Evolutionary conservation across 768 basidiomycete genomes (phyloP).

Genomic region (Lyophyllum shimeji): DNA sequence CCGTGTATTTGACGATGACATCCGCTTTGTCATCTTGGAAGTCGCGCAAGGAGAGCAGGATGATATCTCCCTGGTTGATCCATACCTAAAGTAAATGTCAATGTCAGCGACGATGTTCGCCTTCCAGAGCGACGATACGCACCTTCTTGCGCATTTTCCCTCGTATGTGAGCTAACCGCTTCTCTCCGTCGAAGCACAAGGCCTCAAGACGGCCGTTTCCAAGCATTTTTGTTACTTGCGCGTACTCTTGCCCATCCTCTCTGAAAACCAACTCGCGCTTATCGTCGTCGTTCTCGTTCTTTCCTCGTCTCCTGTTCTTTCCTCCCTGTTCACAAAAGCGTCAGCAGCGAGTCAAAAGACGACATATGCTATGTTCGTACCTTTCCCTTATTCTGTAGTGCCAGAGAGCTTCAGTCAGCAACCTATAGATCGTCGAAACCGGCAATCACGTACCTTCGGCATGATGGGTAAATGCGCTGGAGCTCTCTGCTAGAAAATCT

Average conservation of each 20-base stretch:
- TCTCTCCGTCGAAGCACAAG: slow-evolving; percentile 97
- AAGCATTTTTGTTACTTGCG: slow-evolving; percentile 97
- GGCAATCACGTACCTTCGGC: slow-evolving; percentile 44
- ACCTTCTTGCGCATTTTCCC: slow-evolving; percentile 99
- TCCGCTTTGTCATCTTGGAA: slow-evolving; percentile 99
- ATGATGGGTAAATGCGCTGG: slow-evolving; percentile 28
- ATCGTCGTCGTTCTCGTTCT: slow-evolving; percentile 99
- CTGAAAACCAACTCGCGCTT: slow-evolving; percentile 98
- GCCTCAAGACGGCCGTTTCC: slow-evolving; percentile 97
- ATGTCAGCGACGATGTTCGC: slow-evolving; percentile 7
- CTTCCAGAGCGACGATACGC: slow-evolving; percentile 22
- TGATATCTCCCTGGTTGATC: slow-evolving; percentile 99
- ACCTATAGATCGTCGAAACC: slow-evolving; percentile 13
- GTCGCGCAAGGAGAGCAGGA: slow-evolving; percentile 91
- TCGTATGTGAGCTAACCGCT: slow-evolving; percentile 94
- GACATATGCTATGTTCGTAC: slow-evolving; percentile 30
- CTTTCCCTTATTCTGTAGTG: slow-evolving; percentile 71
- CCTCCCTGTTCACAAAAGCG: slow-evolving; percentile 65
- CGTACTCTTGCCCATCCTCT: slow-evolving; percentile 99
- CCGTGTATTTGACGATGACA: slow-evolving; percentile 98
- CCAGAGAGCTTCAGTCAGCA: slow-evolving; percentile 12
- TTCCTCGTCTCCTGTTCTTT: slow-evolving; percentile 98
- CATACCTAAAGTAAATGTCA: slow-evolving; percentile 70
- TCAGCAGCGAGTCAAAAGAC: neutral
- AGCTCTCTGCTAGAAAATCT: slow-evolving; percentile 13